phyloP scores from a whole-genome alignment of 1,284 basidiomycete genomes.

The Phylloporus sp. region DNA sequence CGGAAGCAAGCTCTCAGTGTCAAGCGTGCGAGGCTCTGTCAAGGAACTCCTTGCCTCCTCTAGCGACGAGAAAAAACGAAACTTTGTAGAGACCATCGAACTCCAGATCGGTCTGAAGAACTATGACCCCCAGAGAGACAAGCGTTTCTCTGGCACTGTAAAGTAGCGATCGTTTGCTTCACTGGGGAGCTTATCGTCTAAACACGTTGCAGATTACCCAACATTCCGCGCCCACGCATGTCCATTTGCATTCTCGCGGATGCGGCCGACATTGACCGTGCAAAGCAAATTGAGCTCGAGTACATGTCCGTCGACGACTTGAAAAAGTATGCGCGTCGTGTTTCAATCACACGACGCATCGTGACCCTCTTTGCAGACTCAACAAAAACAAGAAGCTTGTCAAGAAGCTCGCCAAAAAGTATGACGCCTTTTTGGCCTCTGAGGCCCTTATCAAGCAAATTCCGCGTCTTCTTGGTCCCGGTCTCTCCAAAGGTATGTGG shows the following conservation, averaged over 20 bases:
- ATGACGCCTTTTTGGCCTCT: slow-evolving; percentile 98
- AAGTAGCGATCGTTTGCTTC: slow-evolving; percentile 61
- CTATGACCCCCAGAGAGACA: slow-evolving; percentile 95
- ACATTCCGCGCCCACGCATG: slow-evolving; percentile 98
- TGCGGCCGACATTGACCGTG: slow-evolving; percentile 98
- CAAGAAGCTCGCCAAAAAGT: slow-evolving; percentile 99
- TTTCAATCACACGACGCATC: background rate
- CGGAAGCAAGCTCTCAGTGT: slow-evolving; percentile 87
- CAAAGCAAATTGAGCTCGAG: slow-evolving; percentile 96
- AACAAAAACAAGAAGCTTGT: slow-evolving; percentile 99
- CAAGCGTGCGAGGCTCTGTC: slow-evolving; percentile 98
- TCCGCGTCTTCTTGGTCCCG: slow-evolving; percentile 98
- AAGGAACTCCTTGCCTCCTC: slow-evolving; percentile 83
- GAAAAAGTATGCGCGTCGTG: slow-evolving; percentile 84
- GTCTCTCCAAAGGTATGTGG: slow-evolving; percentile 93
- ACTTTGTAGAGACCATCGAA: slow-evolving; percentile 94
- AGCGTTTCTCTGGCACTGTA: slow-evolving; percentile 97
- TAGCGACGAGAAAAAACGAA: slow-evolving; percentile 85
- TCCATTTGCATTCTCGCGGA: slow-evolving; percentile 99
- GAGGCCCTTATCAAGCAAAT: slow-evolving; percentile 99
- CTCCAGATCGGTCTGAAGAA: slow-evolving; percentile 98
- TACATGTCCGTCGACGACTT: slow-evolving; percentile 99
- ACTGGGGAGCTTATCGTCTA: slow-evolving; percentile 6
- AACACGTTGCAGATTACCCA: slow-evolving; percentile 76
- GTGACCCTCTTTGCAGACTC: slow-evolving; percentile 59